These are phyloP conservation scores for Galeopsis tetrahit DNA, from an alignment of 257 asterid genomes.

Conservation along the genomic window DNA sequence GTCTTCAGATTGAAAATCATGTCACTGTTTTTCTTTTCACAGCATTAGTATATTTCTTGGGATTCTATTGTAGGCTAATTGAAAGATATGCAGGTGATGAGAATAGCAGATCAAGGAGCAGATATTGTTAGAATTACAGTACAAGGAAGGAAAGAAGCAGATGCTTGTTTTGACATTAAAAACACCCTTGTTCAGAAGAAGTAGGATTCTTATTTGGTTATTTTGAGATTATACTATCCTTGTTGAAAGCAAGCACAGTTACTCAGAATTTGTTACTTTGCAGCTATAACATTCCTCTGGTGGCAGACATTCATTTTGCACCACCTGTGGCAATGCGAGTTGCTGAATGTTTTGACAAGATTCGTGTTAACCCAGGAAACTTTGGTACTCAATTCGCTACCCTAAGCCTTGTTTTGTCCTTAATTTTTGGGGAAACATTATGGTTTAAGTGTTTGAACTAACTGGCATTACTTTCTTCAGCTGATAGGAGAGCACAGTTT, in stretches of 20 bases:
- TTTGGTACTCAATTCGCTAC: conserved; percentile 63
- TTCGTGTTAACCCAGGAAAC: conserved; percentile 98
- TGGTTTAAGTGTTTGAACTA: conserved; percentile 25
- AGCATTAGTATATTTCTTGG: conserved; percentile 5
- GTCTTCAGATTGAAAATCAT: background rate
- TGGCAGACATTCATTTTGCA: conserved; percentile 98
- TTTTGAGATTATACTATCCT: conserved; percentile 26
- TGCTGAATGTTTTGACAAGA: conserved; percentile 96
- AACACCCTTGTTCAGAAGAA: conserved; percentile 93
- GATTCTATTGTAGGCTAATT: conserved; percentile 14
- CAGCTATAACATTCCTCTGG: conserved; percentile 61
- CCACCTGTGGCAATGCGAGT: conserved; percentile 96
- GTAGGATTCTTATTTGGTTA: conserved; percentile 45
- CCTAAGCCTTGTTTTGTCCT: conserved; percentile 8
- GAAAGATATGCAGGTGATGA: conserved; percentile 79
- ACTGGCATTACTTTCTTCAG: conserved; percentile 52
- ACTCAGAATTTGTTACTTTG: conserved; percentile 16
- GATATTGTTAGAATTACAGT: conserved; percentile 96
- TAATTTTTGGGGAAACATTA: background rate
- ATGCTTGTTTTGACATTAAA: conserved; percentile 89
- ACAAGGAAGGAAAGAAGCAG: conserved; percentile 99
- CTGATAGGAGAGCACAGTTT: conserved; percentile 98
- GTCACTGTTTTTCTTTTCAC: background rate
- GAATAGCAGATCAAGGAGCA: conserved; percentile 95
- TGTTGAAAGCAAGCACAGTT: conserved; percentile 19